Evolutionary conservation across 148 eudicot genomes (phyloP).

Genomic region (Selenicereus undatus): DNA sequence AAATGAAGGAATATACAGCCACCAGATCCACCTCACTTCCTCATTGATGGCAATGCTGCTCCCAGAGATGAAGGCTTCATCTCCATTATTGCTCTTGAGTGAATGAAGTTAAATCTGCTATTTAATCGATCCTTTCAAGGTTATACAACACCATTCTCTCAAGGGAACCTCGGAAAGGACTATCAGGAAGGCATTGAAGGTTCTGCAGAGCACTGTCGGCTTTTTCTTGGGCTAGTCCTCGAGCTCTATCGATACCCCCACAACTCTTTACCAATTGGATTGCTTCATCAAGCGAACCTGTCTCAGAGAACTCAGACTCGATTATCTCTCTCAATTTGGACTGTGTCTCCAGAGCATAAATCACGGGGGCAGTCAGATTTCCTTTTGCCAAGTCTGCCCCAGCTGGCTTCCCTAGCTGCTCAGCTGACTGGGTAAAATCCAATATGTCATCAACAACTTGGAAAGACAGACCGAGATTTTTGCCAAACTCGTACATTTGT

Average conservation of each 20-base stretch:
- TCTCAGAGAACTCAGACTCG: slow-evolving; percentile 78
- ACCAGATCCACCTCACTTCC: background rate
- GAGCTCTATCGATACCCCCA: slow-evolving; percentile 84
- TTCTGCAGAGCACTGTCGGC: slow-evolving; percentile 56
- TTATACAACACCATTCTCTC: slow-evolving; percentile 82
- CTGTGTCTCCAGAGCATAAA: slow-evolving; percentile 65
- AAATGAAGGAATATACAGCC: slow-evolving; percentile 26
- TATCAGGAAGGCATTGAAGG: slow-evolving; percentile 66
- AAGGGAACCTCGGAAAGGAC: slow-evolving; percentile 49
- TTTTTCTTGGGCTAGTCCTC: slow-evolving; percentile 59
- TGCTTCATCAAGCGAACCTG: slow-evolving; percentile 73
- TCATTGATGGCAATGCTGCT: background rate
- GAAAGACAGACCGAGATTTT: slow-evolving; percentile 84
- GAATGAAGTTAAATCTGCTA: background rate
- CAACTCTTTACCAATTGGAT: slow-evolving; percentile 53
- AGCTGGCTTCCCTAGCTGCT: slow-evolving; percentile 91
- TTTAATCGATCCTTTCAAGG: slow-evolving; percentile 67
- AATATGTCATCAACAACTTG: slow-evolving; percentile 92
- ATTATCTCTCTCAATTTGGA: slow-evolving; percentile 65
- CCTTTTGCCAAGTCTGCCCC: slow-evolving; percentile 88
- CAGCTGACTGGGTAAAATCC: slow-evolving; percentile 86
- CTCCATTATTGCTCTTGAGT: background rate
- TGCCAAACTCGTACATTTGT: slow-evolving; percentile 79
- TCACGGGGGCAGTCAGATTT: slow-evolving; percentile 85
- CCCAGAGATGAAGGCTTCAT: background rate